phyloP scores from a whole-genome alignment of 1,139 yeast genomes.

The Lodderomyces theae region DNA sequence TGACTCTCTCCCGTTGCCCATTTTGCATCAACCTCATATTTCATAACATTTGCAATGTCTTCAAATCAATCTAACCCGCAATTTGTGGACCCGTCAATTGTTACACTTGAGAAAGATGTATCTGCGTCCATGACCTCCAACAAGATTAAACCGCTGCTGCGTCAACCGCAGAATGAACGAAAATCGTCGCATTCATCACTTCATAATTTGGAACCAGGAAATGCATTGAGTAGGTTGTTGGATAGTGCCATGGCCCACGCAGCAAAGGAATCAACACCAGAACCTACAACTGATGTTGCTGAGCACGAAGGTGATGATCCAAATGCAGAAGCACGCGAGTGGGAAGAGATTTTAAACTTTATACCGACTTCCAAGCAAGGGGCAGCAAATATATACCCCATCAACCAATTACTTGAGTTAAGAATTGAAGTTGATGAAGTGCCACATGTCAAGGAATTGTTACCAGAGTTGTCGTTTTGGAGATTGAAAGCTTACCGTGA shows the following conservation, averaged over 20 bases:
- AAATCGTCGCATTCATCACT: conserved; percentile 8
- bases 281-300: conserved; percentile 13
- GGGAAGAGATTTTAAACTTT: conserved; percentile 10
- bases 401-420: conserved; percentile 35
- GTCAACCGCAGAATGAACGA: conserved; percentile 3
- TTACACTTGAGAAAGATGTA: conserved; percentile 17
- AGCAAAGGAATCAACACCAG: conserved; percentile 47
- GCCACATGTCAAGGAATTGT: conserved; percentile 22
- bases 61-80: conserved; percentile 21
- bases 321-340: background rate
- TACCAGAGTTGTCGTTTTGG: conserved; percentile 49
- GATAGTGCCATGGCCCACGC: conserved; percentile 49
- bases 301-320: background rate
- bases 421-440: conserved; percentile 35
- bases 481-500: conserved; percentile 18
- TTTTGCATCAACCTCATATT: background rate
- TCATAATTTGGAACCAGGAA: conserved; percentile 28
- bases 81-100: conserved; percentile 36
- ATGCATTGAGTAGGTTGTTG: conserved; percentile 41
- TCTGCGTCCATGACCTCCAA: conserved; percentile 8
- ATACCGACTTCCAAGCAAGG: conserved; percentile 16
- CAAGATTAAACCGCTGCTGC: conserved; percentile 8
- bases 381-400: conserved; percentile 30
- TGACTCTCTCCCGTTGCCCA: background rate
- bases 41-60: conserved; percentile 6